A percentile compares a stretch with the other conserved stretches of the same genome.
These are phyloP conservation scores for Orbilia javanica DNA, from an alignment of 2,329 filamentous ascomycete genomes.

Conservation along the genomic window DNA sequence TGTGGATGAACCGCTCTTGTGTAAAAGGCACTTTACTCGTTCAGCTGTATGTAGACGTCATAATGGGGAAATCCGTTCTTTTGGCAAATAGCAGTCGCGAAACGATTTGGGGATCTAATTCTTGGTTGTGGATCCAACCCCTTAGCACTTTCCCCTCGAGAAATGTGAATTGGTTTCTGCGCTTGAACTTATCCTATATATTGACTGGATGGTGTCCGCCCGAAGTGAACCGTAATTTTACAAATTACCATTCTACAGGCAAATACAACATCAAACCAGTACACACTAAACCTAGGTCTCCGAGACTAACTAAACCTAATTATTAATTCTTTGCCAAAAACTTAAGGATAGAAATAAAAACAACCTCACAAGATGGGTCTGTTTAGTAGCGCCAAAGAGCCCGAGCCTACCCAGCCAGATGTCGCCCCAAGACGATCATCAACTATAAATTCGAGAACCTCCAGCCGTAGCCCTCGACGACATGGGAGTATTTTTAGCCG, in stretches of 20 bases:
- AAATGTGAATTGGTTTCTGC: neutral
- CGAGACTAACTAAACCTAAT: too few species aligned
- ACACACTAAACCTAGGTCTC: too few species aligned
- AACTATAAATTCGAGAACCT: slow-evolving; percentile 28
- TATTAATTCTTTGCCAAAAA: too few species aligned
- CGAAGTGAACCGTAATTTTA: too few species aligned
- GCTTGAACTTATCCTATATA: neutral
- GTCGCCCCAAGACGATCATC: slow-evolving; percentile 36
- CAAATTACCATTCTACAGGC: too few species aligned
- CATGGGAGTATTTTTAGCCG: slow-evolving; percentile 48
- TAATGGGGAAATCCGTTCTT: neutral
- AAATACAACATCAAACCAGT: too few species aligned
- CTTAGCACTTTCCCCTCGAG: too few species aligned
- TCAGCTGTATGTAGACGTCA: too few species aligned
- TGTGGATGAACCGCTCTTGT: too few species aligned
- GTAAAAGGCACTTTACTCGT: too few species aligned
- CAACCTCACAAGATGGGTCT: slow-evolving; percentile 36
- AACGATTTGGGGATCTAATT: neutral
- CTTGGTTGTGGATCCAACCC: neutral
- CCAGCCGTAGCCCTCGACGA: slow-evolving; percentile 36
- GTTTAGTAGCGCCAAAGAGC: slow-evolving; percentile 34
- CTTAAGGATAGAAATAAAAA: neutral
- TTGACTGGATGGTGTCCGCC: neutral
- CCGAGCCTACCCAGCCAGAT: slow-evolving; percentile 30
- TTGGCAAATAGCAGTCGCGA: neutral